A percentile compares a stretch with the other conserved stretches of the same genome.
phyloP scores from a whole-genome alignment of 2,329 filamentous ascomycete genomes.

The Grosmannia huntii region DNA sequence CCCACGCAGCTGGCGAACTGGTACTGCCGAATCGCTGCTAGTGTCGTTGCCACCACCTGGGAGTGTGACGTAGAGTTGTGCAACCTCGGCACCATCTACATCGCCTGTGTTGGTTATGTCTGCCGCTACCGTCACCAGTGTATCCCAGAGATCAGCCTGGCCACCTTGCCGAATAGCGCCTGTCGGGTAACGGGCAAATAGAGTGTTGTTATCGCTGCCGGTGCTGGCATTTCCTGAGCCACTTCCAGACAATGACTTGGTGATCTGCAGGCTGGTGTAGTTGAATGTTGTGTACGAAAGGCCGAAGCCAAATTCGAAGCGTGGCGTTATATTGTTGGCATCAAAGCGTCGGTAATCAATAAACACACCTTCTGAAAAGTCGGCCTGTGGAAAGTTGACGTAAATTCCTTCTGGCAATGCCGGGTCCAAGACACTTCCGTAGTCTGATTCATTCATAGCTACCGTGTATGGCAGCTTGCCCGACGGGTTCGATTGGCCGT shows the following conservation, averaged over 20 bases:
- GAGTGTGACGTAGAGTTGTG: conserved; percentile 31
- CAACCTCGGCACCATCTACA: conserved; percentile 29
- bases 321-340: conserved; percentile 30
- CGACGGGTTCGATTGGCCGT: conserved; percentile 42
- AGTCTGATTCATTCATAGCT: conserved; percentile 40
- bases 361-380: conserved; percentile 36
- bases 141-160: conserved; percentile 32
- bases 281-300: conserved; percentile 42
- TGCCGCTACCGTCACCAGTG: conserved; percentile 25
- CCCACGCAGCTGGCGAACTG: conserved; percentile 48
- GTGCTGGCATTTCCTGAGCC: neutral
- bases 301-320: conserved; percentile 43
- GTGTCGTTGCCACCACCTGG: conserved; percentile 14
- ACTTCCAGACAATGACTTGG: neutral
- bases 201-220: conserved; percentile 10
- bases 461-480: conserved; percentile 50
- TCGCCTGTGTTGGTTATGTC: conserved; percentile 27
- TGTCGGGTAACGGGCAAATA: conserved; percentile 22
- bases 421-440: conserved; percentile 29
- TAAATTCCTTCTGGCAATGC: conserved; percentile 34
- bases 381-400: conserved; percentile 32
- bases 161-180: conserved; percentile 30
- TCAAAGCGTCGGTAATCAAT: conserved; percentile 44
- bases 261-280: conserved; percentile 25
- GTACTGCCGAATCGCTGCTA: conserved; percentile 15